Base-by-base conservation (phyloP, 768 basidiomycete species). In the Basidioascus undulatus region DNA sequence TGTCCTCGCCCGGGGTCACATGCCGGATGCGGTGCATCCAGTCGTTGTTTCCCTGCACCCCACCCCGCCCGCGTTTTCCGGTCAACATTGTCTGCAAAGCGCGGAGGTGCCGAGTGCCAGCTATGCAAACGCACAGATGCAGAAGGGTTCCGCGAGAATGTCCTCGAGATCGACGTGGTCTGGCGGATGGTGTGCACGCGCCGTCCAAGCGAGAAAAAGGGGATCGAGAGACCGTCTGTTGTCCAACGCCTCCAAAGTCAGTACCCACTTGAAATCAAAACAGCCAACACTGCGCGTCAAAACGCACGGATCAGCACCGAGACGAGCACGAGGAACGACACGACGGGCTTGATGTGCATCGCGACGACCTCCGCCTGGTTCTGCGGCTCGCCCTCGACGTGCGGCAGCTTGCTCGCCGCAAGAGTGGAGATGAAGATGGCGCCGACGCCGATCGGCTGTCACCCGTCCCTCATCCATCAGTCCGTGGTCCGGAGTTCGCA, bases 341-440 rank as follows among this genome's bases (percentile, higher is more conserved):
- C 79, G 48, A 98, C 81, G 0, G 92, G 92, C 55, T 87, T 79
- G 42, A 96, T 86, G 5, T 71, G 64, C 11, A 72, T 63, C 2
- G 71, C 66, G 13, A 98, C 64, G 12, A 75, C 56, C 41, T 76
- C 68, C 8, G 69, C 61, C 54, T 79, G 74, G 15, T 62, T 62
- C 25, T 61, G 59, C 0, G 74, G 68, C 5, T 69, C 63, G 9
- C 56, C 48, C 7, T 49, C 52, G 3, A 53, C 50, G 4, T 44
- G 46, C 5, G 75, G 68, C 13, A 87, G 66, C 37, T 69, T 60
- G 44, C 67, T 62, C 8, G 68, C 67, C 6, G 82, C 81, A 10
- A 82, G 66, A 0, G 82, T 84, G 10, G 76, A 76, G 44, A 94
- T 94, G 63, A 92, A 98, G 39, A 98, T 66, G 11, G 83, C 89